phyloP scores from a whole-genome alignment of 2,329 filamentous ascomycete species.

The Monosporascus sp. region DNA sequence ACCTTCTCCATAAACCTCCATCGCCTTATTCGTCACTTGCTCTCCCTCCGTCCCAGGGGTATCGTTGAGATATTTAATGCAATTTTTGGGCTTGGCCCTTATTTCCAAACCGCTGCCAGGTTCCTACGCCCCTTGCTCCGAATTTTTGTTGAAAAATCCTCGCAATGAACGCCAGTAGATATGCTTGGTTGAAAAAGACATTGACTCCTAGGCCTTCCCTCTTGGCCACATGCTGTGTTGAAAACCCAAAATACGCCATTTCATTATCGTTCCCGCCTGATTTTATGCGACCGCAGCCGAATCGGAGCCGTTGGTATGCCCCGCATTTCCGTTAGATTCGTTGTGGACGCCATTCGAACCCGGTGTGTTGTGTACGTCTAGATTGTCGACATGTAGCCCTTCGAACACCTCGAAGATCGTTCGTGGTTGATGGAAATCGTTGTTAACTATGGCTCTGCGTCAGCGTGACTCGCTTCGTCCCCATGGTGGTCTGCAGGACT shows the following conservation, averaged over 20 bases:
- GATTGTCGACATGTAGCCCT: conserved; percentile 62
- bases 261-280: conserved; percentile 11
- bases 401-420: conserved; percentile 85
- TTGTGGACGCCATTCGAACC: conserved; percentile 24
- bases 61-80: conserved; percentile 37
- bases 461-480: conserved; percentile 2
- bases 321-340: conserved; percentile 18
- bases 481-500: conserved; percentile 26
- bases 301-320: not conserved
- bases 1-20: no score
- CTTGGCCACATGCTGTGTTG: conserved; percentile 25
- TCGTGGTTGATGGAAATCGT: conserved; percentile 84
- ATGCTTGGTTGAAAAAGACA: conserved; percentile 31
- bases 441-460: conserved; percentile 65
- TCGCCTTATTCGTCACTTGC: no score
- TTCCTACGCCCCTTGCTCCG: conserved; percentile 18
- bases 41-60: conserved; percentile 23
- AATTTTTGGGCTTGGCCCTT: conserved; percentile 24
- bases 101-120: not conserved
- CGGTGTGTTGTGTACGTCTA: conserved; percentile 42
- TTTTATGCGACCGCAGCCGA: conserved; percentile 6
- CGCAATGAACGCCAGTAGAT: conserved; percentile 18
- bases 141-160: conserved; percentile 31
- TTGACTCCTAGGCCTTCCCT: conserved; percentile 13
- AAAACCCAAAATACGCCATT: conserved; percentile 29